Conservation (phyloP, 1,139 yeast species). For the Candida frijolesensis region DNA sequence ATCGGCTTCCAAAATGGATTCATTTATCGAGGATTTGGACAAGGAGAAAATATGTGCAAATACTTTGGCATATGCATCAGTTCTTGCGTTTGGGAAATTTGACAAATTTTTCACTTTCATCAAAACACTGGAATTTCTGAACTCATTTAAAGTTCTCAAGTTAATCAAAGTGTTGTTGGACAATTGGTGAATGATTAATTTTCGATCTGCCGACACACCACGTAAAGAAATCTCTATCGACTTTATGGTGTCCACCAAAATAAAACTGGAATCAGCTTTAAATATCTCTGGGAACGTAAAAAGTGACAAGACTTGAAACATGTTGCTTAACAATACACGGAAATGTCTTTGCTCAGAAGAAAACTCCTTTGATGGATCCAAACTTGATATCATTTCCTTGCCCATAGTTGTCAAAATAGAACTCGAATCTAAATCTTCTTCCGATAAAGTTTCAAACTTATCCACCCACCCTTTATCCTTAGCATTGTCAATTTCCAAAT, state of each 20-base stretch:
- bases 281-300: constrained; percentile 43
- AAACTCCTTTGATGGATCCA: constrained; percentile 12
- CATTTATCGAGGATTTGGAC: constrained; percentile 26
- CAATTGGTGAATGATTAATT: constrained; percentile 56
- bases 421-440: constrained; percentile 26
- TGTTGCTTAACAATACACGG: constrained; percentile 32
- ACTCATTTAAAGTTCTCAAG: constrained; percentile 56
- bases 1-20: constrained; percentile 46
- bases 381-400: constrained; percentile 27
- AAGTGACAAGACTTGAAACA: constrained; percentile 38
- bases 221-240: constrained; percentile 69
- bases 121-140: constrained; percentile 36
- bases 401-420: constrained; percentile 30
- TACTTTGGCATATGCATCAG: constrained; percentile 34
- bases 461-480: constrained; percentile 31
- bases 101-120: constrained; percentile 37
- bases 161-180: constrained; percentile 61
- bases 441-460: constrained; percentile 23
- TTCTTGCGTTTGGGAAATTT: constrained; percentile 25
- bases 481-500: constrained; percentile 14
- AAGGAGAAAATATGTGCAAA: constrained; percentile 40
- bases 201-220: constrained; percentile 45
- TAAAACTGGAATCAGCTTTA: constrained; percentile 37
- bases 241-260: constrained; percentile 58
- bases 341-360: constrained; percentile 27